Evolutionary conservation across 495 filamentous ascomycete species (phyloP).

Genomic region (Daldinia decipiens): DNA sequence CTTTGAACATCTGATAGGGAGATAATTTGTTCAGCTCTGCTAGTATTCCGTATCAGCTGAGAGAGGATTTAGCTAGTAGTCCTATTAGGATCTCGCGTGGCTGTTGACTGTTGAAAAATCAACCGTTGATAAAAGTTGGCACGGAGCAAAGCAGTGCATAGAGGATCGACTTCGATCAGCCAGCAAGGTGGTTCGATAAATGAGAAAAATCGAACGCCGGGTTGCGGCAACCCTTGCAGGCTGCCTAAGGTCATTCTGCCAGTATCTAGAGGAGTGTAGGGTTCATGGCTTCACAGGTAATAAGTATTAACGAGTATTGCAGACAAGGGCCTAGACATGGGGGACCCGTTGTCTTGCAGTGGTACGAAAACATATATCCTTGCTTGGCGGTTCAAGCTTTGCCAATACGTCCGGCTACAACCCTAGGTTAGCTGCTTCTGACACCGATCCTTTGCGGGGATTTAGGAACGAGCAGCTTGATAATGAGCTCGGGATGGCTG

Average conservation of each 20-base stretch:
- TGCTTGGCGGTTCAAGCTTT: constrained; percentile 43
- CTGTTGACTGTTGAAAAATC: constrained; percentile 1
- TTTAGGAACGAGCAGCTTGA: neutral
- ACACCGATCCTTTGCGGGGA: constrained; percentile 32
- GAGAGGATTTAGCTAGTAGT: neutral
- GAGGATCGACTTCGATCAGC: constrained; percentile 13
- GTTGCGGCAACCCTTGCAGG: constrained; percentile 8
- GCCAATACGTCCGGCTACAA: constrained; percentile 24
- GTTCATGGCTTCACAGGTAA: neutral
- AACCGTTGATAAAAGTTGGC: neutral
- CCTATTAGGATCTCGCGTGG: neutral
- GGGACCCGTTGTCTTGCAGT: constrained; percentile 6
- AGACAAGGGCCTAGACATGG: constrained; percentile 29
- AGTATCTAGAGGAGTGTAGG: neutral
- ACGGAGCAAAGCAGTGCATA: constrained; percentile 1
- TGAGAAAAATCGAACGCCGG: constrained; percentile 35
- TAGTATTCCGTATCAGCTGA: neutral
- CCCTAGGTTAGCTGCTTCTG: constrained; percentile 38
- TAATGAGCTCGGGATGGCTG: neutral
- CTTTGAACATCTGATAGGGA: neutral
- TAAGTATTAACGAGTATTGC: constrained; percentile 9
- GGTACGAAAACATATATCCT: constrained; percentile 5
- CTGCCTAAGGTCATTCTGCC: neutral
- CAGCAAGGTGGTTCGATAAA: constrained; percentile 33
- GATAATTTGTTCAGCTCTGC: constrained; percentile 7